A percentile compares a stretch with the other conserved stretches of the same genome.
Conservation (phyloP, 805 yeast genomes). For the Kodamaea nitidulidarum region DNA sequence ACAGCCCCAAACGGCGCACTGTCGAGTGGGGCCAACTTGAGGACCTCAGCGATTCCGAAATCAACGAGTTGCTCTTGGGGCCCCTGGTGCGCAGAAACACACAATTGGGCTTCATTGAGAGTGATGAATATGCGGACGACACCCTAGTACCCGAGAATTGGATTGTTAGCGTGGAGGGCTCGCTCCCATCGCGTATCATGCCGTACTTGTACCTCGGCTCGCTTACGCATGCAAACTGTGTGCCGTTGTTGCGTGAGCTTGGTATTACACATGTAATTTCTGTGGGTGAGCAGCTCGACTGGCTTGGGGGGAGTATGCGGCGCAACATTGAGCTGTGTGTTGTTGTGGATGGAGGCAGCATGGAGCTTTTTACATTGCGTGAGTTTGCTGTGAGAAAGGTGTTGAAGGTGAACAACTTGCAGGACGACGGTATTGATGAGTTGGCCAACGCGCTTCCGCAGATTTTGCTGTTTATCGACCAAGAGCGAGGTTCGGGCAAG, state of each 20-base stretch:
- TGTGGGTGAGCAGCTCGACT: constrained; percentile 75
- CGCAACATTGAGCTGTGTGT: constrained; percentile 21
- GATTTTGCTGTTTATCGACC: constrained; percentile 64
- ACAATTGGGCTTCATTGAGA: constrained; percentile 27
- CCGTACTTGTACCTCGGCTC: constrained; percentile 86
- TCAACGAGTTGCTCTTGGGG: constrained; percentile 31
- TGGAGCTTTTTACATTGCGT: constrained; percentile 22
- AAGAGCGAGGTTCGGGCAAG: constrained; percentile 23
- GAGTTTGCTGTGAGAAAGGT: constrained; percentile 41
- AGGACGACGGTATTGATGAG: constrained; percentile 89
- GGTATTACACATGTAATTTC: constrained; percentile 75
- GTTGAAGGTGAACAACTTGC: constrained; percentile 66
- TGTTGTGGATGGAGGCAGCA: constrained; percentile 25
- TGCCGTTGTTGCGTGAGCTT: constrained; percentile 55
- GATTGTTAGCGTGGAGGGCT: constrained; percentile 50
- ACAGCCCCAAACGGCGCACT: constrained; percentile 46
- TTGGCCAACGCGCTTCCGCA: constrained; percentile 57
- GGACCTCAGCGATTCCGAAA: constrained; percentile 24
- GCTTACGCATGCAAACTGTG: constrained; percentile 71
- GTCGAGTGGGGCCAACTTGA: constrained; percentile 32
- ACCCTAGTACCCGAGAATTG: constrained; percentile 21
- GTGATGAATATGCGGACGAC: constrained; percentile 18
- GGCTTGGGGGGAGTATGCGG: constrained; percentile 44
- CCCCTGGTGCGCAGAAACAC: background rate
- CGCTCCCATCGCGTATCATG: constrained; percentile 78